Evolutionary conservation across 140 eudicot species (phyloP).

Genomic region (Cichorium intybus): DNA sequence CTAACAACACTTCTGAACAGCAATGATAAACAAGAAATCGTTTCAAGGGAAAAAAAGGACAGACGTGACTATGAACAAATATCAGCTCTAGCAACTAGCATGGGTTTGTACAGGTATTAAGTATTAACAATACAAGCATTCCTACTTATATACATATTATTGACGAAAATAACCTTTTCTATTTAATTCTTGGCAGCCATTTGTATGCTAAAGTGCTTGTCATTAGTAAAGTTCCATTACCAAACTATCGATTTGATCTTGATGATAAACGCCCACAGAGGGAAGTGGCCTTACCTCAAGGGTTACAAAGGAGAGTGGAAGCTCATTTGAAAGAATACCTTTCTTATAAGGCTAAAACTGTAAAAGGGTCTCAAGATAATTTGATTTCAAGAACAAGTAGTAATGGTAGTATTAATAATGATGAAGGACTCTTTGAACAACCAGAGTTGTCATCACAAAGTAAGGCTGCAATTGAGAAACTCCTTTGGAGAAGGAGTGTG

Average conservation of each 20-base stretch:
- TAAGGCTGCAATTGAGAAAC: constrained; percentile 60
- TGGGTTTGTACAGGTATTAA: constrained; percentile 91
- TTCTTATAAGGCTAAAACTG: constrained; percentile 54
- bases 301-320: constrained; percentile 63
- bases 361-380: constrained; percentile 35
- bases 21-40: constrained; percentile 68
- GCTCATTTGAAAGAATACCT: constrained; percentile 51
- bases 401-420: constrained; percentile 44
- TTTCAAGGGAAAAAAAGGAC: constrained; percentile 93
- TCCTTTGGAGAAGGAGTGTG: constrained; percentile 48
- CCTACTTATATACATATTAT: not conserved
- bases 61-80: constrained; percentile 83
- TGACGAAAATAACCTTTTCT: constrained; percentile 18
- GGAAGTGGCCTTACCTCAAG: constrained; percentile 71
- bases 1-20: constrained; percentile 43
- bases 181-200: constrained; percentile 57
- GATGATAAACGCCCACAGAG: constrained; percentile 98
- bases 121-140: not conserved
- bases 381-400: constrained; percentile 56
- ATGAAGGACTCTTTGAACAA: constrained; percentile 85
- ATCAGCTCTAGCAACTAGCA: constrained; percentile 68
- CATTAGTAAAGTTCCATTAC: constrained; percentile 90
- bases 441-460: constrained; percentile 51
- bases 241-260: constrained; percentile 91
- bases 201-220: constrained; percentile 82